Evolutionary conservation across 257 asterid genomes (phyloP).

Genomic region (Primulina tabacum): DNA sequence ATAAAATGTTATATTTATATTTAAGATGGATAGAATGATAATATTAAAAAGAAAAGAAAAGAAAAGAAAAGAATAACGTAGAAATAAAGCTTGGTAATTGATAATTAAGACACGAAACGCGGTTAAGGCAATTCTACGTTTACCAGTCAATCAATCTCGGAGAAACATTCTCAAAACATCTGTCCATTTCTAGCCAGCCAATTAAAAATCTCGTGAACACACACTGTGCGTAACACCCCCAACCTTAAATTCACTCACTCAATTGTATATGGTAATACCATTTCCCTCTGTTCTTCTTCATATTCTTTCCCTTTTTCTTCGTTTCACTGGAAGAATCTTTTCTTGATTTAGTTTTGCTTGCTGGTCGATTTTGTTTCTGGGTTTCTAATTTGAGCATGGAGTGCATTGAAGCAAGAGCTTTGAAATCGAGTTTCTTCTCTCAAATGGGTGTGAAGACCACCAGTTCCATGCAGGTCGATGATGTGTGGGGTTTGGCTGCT

Average conservation of each 20-base stretch:
- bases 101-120: background rate
- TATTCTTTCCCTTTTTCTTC: conserved; percentile 25
- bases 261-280: background rate
- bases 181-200: no score
- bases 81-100: background rate
- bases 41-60: no score
- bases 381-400: conserved; percentile 49
- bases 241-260: background rate
- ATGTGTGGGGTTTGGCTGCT: conserved; percentile 63
- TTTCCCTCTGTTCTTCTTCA: background rate
- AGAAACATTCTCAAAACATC: background rate
- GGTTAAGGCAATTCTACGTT: background rate
- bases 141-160: background rate
- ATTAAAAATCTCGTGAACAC: background rate
- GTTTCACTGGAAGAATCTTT: background rate
- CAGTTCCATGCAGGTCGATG: conserved; percentile 52
- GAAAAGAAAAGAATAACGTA: no score
- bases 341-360: background rate
- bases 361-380: no score
- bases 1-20: no score
- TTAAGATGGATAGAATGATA: no score
- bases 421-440: conserved; percentile 78
- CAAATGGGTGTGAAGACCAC: conserved; percentile 52
- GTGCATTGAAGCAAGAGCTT: conserved; percentile 82
- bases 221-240: background rate